These are phyloP conservation scores for Populus davidiana DNA, from an alignment of 345 rosid species.

Conservation along the genomic window DNA sequence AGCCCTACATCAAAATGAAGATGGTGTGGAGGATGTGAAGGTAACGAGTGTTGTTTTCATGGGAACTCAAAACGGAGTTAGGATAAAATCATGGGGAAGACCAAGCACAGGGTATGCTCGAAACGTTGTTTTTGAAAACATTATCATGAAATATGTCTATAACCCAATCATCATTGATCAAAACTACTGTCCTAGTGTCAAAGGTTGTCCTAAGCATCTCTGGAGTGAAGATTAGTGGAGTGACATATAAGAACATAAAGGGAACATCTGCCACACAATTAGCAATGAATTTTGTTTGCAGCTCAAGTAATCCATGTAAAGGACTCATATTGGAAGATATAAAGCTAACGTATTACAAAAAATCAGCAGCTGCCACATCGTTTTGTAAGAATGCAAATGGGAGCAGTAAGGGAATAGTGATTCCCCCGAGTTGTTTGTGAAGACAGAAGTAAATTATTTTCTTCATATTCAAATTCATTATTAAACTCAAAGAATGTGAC, in stretches of 20 bases:
- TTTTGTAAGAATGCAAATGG: constrained; percentile 4
- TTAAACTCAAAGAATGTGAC: too few species aligned
- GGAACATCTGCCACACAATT: constrained; percentile 8
- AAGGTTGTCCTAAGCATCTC: background rate
- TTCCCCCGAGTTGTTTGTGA: background rate
- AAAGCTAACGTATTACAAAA: background rate
- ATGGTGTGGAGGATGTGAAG: constrained; percentile 41
- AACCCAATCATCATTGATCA: constrained; percentile 23
- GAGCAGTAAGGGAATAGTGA: background rate
- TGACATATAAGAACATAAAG: constrained; percentile 9
- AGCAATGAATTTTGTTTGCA: constrained; percentile 10
- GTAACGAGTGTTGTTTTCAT: constrained; percentile 28
- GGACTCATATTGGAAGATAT: constrained; percentile 5
- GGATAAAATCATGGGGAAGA: constrained; percentile 53
- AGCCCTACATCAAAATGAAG: constrained; percentile 31
- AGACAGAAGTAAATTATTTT: background rate
- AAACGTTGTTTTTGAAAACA: constrained; percentile 31
- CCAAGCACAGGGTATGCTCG: constrained; percentile 27
- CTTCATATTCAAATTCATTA: too few species aligned
- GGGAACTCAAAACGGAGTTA: constrained; percentile 44
- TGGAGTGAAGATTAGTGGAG: background rate
- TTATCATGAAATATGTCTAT: constrained; percentile 31
- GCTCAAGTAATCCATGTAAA: background rate
- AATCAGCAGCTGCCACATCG: background rate
- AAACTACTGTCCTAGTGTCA: background rate